phyloP scores from a whole-genome alignment of 2,329 filamentous ascomycete genomes.

The Tolypocladium ophioglossoides region DNA sequence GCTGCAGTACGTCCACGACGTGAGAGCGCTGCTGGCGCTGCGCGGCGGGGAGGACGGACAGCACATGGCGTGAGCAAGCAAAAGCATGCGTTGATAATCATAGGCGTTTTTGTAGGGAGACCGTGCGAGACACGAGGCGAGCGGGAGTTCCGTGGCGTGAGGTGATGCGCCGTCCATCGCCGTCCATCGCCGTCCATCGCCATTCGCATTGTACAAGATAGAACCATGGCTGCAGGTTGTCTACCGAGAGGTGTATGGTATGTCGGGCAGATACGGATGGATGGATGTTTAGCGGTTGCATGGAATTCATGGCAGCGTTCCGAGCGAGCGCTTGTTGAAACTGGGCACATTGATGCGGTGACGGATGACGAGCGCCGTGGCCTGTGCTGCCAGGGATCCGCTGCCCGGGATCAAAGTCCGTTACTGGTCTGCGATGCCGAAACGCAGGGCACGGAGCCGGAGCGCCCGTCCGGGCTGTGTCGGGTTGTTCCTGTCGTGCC shows the following conservation, averaged over 20 bases:
- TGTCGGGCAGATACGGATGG: not conserved
- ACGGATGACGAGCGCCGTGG: not conserved
- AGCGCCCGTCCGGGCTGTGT: not conserved
- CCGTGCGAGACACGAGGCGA: not conserved
- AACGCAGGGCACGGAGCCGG: not conserved
- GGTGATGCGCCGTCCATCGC: not conserved
- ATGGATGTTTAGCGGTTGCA: not conserved
- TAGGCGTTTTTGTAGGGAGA: not conserved
- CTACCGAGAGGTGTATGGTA: not conserved
- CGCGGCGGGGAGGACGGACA: slow-evolving; percentile 74
- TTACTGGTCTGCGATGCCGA: not conserved
- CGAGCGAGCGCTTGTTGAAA: not conserved
- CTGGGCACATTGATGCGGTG: not conserved
- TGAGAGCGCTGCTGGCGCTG: slow-evolving; percentile 79
- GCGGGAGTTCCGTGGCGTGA: not conserved
- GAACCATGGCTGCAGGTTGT: not conserved
- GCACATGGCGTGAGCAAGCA: slow-evolving; percentile 31
- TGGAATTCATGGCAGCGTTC: not conserved
- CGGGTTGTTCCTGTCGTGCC: not conserved
- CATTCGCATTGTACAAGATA: not conserved
- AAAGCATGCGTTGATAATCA: slow-evolving; percentile 1
- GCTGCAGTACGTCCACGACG: slow-evolving; percentile 92
- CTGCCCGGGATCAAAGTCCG: not conserved
- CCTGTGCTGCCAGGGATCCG: not conserved
- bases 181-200: not conserved